Conservation (phyloP, 192 early-diverging fungal genomes). For the Chytriomyces hyalinus region DNA sequence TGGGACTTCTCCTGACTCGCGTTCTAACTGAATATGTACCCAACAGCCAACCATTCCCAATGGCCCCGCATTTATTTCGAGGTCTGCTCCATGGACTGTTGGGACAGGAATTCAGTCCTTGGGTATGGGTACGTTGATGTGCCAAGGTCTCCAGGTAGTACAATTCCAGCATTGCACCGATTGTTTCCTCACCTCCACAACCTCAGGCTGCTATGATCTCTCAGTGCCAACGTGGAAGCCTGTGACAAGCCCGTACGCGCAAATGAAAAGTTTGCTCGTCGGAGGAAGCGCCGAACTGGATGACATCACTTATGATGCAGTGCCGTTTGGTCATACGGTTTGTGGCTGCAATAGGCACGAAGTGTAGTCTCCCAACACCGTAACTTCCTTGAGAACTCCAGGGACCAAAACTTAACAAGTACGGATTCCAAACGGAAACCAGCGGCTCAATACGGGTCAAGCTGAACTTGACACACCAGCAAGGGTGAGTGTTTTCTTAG, state of each 20-base stretch:
- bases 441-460: constrained; percentile 40
- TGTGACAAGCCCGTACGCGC: constrained; percentile 12
- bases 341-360: neutral
- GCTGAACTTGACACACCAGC: constrained; percentile 46
- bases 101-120: constrained; percentile 42
- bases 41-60: constrained; percentile 16
- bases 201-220: constrained; percentile 37
- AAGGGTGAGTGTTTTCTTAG: constrained; percentile 34
- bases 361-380: neutral
- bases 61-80: constrained; percentile 46
- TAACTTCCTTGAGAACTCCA: neutral
- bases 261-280: constrained; percentile 43
- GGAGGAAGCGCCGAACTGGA: constrained; percentile 46
- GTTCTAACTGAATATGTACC: neutral
- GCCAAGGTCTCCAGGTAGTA: constrained; percentile 40
- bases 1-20: neutral
- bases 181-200: no score
- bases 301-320: constrained; percentile 39
- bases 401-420: constrained; percentile 39
- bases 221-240: constrained; percentile 47
- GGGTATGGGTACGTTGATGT: constrained; percentile 50
- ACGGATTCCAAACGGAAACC: constrained; percentile 48
- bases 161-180: neutral
- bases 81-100: constrained; percentile 47
- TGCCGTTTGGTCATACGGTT: constrained; percentile 29